Evolutionary conservation across 345 rosid genomes (phyloP), one percentile per base, ranked within the genome.

Genomic region (Geranium brycei): DNA sequence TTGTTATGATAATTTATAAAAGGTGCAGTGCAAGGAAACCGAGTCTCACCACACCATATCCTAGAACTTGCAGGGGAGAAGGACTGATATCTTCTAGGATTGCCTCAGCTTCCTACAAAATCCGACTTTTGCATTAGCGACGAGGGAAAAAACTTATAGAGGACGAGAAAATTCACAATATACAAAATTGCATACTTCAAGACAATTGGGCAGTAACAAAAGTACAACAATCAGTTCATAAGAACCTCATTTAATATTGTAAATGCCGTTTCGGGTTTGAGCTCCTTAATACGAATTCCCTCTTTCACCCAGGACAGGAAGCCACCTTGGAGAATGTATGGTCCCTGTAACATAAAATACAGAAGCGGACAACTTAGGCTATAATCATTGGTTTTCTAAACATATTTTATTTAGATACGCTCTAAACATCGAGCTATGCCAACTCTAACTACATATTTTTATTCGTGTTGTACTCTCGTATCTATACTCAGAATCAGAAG

Each of bases 301-400:
- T 86, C 74, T 55, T 78, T 82, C 60, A 65, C 75, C 99, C 99
- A 93, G 69, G 97, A 80, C 67, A 81, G 81, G 79, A 76, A 93
- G 65, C 99, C 99, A 69, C 96, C 96, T 77, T 77, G 82, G 66
- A 88, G 82, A 83, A 86, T 58, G 76, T 83, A 93, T 53, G 99
- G 73, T 70, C 75, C 80, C 97, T 93, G 82, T 65, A 68, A 73
- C 63, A 65, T 31, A 71, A 64, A 72, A 57, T 31, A 70, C 17
- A 61, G 51, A 47, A 8, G 18, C 32, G 51, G 68, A 58, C 4
- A 61, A 62, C 41, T 35, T 35, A 35, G 10, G 41, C 41, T 35
- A 8, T 47, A 47, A 47, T 3, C 53, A 47, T 47, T 13, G 7
- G 13, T 10, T 47, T 47, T 47, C 3, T 13, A 47, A 47, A 47